Evolutionary conservation across 495 filamentous ascomycete genomes (phyloP), one percentile per base, ranked within the genome.

Genomic region (Trichoderma virens): DNA sequence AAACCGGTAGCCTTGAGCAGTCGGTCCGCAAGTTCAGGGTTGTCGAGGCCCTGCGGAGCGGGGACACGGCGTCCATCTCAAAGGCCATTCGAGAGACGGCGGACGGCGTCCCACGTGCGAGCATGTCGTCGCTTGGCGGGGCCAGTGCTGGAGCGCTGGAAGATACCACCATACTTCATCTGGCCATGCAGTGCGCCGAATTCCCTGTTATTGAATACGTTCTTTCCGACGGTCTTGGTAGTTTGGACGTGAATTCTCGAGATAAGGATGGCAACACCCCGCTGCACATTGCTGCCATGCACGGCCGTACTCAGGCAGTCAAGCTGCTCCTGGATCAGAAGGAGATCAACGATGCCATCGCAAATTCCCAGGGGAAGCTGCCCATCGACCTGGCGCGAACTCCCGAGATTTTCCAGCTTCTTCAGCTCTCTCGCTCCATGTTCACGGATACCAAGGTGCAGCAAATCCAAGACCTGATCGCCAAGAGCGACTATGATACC

Each of bases 141-240:
- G 74, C 78, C 18, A 77, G 71, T 18, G 72, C 70, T 14, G 71
- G 75, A 4, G 74, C 77, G 9, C 65, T 93, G 20, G 90, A 92
- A 47, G 91, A 93, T 43, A 94, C 92, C 2, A 91, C 90, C 0
- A 86, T 97, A 45, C 81, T 98, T 18, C 95, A 98, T 74, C 79
- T 98, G 61, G 93, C 94, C 30, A 90, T 97, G n/a, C 94, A 98
- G 73, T 98, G 94, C 70, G 95, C 95, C 20, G 93, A 98, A 70
- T 83, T 88, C 30, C 87, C 90, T n/a, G 92, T 98, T 14, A 87
- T 98, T n/a, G 95, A 98, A 75, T 97, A 90, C 68, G 88, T 98
- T 8, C 76, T 98, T 27, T 92, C 92, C 5, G 83, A 86, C 59
- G 86, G 85, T 13, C 77, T 78, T 47, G 80, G 79, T 8, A 80